Base-by-base conservation (phyloP, 2,329 filamentous ascomycete species). In the Fusarium tricinctum region DNA sequence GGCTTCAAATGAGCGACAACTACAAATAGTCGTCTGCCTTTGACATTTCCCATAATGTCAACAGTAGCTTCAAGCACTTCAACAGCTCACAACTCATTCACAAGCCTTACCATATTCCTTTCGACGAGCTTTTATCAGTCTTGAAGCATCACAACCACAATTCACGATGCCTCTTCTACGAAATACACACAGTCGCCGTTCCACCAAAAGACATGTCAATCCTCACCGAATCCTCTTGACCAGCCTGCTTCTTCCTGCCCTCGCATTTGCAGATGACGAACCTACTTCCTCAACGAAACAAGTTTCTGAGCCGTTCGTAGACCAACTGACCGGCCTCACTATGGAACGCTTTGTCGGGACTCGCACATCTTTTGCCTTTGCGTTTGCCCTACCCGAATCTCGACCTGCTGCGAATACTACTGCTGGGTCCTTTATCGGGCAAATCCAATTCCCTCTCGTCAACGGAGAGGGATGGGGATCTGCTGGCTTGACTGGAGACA, bases 271-370 rank as follows among this genome's bases (percentile, higher is more conserved):
- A 2, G 58, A 59, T 2, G 57, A 61, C 3, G 56, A 61, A 10
- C 45, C 58, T 4, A 61, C 58, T 1, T 61, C 58, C 0, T 61
- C 58, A 23, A 17, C 9, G 2, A 15, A 28, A 0, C 58, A 61
- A 33, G 13, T 54, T 2, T 61, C 40, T 2, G 46, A 53, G 0
- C 26, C 58, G 0, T 61, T 61, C 4, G 56, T 61, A 3, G 58
- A 61, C 2, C 56, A 61, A 35, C 46, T 61, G 9, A 61, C 58
- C 4, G 58, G 58, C 4, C 58, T 61, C n/a, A 61, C 56, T 7
- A 61, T 61, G 58, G 58, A 61, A 15, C 58, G 58, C 5, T 61
- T 61, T n/a, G 7, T 61, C 2, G 58, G 33, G 1, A 1, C 3
- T 7, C 28, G 28, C 9, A 61, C 58, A 0, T 61, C 56, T 1